phyloP scores from a whole-genome alignment of 108 stramenopile species.

The Nitzschia sp. region DNA sequence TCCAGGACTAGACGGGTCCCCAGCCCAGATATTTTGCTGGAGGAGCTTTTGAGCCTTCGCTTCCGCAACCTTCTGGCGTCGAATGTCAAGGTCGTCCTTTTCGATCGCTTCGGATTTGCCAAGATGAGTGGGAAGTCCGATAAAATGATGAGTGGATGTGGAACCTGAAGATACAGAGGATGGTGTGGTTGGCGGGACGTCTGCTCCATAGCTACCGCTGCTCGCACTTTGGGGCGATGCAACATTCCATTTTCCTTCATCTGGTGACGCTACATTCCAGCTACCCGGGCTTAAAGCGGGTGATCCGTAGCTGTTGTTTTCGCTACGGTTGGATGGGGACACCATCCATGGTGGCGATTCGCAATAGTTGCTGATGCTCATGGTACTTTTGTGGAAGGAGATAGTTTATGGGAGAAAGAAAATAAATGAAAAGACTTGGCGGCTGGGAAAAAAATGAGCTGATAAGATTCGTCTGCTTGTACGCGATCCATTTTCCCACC shows the following conservation, averaged over 20 bases:
- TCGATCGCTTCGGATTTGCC: background rate
- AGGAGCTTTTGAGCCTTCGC: constrained; percentile 5
- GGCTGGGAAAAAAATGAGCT: background rate
- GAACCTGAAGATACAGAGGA: background rate
- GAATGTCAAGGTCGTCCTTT: background rate
- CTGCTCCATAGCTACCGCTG: background rate
- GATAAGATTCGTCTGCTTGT: no score
- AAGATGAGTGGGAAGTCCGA: constrained; percentile 2
- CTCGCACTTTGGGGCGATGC: background rate
- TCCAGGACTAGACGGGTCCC: background rate
- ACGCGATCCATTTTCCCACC: no score
- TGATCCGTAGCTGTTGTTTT: constrained; percentile 27
- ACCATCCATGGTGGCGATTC: constrained; percentile 12
- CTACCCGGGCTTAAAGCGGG: constrained; percentile 29
- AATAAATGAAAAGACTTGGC: background rate
- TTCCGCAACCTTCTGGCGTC: background rate
- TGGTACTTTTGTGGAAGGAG: no score
- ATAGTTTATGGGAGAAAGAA: background rate
- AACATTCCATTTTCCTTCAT: constrained; percentile 1
- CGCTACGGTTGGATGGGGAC: constrained; percentile 28
- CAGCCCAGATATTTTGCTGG: background rate
- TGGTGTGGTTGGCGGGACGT: background rate
- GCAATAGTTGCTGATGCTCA: constrained; percentile 8
- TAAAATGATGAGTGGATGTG: background rate
- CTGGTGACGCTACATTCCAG: constrained; percentile 29